Evolutionary conservation across 2,329 filamentous ascomycete species (phyloP).

Genomic region (Colletotrichum australisinense): DNA sequence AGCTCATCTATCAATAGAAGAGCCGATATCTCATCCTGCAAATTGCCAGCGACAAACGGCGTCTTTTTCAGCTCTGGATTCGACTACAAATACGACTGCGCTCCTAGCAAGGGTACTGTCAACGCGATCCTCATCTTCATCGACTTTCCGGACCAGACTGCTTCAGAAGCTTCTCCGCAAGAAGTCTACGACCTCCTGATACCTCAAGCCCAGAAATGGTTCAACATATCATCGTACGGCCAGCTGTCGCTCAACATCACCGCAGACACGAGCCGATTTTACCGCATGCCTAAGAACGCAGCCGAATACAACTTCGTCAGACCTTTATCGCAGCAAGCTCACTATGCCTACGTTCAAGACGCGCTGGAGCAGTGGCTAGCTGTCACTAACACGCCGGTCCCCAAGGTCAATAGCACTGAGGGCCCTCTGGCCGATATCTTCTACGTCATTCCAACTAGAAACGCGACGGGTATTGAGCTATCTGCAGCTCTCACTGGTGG

Average conservation of each 20-base stretch:
- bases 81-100: slow-evolving; percentile 43
- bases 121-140: slow-evolving; percentile 50
- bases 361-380: slow-evolving; percentile 40
- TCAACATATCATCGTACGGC: slow-evolving; percentile 29
- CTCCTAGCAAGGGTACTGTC: slow-evolving; percentile 45
- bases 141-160: slow-evolving; percentile 45
- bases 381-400: slow-evolving; percentile 26
- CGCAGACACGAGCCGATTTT: slow-evolving; percentile 38
- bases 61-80: slow-evolving; percentile 46
- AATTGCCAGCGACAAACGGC: slow-evolving; percentile 39
- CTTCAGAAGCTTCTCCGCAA: slow-evolving; percentile 30
- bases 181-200: slow-evolving; percentile 10
- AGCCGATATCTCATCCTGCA: slow-evolving; percentile 28
- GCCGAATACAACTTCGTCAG: slow-evolving; percentile 42
- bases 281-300: slow-evolving; percentile 41
- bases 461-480: slow-evolving; percentile 42
- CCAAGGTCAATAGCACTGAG: slow-evolving; percentile 17
- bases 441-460: slow-evolving; percentile 43
- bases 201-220: slow-evolving; percentile 20
- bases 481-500: slow-evolving; percentile 41
- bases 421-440: slow-evolving; percentile 41
- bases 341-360: slow-evolving; percentile 44
- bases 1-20: not conserved
- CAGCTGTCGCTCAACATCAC: slow-evolving; percentile 39
- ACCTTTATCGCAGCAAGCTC: slow-evolving; percentile 40